These are phyloP conservation scores for Botrytis tulipae DNA, from an alignment of 2,329 filamentous ascomycete genomes.

Conservation along the genomic window DNA sequence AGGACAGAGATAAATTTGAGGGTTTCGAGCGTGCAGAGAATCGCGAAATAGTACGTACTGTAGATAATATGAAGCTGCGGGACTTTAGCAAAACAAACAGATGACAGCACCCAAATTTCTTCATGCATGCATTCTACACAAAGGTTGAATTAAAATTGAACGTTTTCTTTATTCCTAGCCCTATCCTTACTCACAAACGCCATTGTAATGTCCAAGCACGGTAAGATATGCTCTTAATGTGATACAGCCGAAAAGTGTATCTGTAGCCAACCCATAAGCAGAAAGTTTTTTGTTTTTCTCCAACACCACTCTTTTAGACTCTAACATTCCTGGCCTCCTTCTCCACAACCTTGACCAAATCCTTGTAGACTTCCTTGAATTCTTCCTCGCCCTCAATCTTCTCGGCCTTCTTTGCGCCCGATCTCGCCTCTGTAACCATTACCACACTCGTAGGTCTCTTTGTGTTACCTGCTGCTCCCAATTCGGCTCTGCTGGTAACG, in stretches of 20 bases:
- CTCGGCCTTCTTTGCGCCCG: slow-evolving; percentile 41
- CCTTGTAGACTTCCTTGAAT: slow-evolving; percentile 62
- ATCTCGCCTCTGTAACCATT: slow-evolving; percentile 69
- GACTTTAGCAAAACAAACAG: background rate
- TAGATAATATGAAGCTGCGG: background rate
- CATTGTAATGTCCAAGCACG: slow-evolving; percentile 20
- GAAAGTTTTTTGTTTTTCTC: slow-evolving; percentile 1
- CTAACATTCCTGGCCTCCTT: slow-evolving; percentile 58
- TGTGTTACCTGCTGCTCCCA: slow-evolving; percentile 88
- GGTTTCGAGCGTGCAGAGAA: background rate
- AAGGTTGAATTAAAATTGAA: slow-evolving; percentile 14
- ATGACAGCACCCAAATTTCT: background rate
- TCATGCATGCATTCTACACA: background rate
- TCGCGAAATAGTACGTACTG: background rate
- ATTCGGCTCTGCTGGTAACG: slow-evolving; percentile 85
- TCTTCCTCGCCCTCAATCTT: slow-evolving; percentile 54
- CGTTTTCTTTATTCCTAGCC: slow-evolving; percentile 19
- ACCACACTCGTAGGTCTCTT: slow-evolving; percentile 97
- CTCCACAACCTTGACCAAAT: slow-evolving; percentile 63
- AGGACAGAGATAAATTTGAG: background rate
- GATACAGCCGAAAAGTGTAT: slow-evolving; percentile 22
- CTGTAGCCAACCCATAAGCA: slow-evolving; percentile 18
- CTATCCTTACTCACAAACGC: slow-evolving; percentile 22
- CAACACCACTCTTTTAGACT: slow-evolving; percentile 28
- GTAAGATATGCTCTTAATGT: slow-evolving; percentile 23